Evolutionary conservation across 345 rosid genomes (phyloP).

Genomic region (Viola odorata): DNA sequence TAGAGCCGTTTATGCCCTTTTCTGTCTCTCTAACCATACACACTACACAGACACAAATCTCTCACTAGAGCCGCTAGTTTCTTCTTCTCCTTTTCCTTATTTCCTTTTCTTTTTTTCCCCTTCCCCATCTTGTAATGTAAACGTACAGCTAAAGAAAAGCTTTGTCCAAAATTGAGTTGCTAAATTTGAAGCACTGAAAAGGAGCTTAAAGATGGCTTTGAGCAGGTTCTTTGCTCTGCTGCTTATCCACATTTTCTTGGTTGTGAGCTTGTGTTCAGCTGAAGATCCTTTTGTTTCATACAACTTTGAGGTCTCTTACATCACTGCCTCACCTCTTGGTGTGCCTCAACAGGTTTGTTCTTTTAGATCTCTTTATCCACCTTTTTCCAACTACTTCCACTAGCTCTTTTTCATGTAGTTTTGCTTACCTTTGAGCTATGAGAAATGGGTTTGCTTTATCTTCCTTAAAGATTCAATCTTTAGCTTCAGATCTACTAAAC

Average conservation of each 20-base stretch:
- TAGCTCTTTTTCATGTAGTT: conserved; percentile 20
- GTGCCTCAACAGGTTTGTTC: conserved; percentile 78
- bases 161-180: not conserved
- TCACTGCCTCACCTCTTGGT: conserved; percentile 96
- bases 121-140: conserved; percentile 36
- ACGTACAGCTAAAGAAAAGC: conserved; percentile 9
- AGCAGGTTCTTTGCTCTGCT: conserved; percentile 35
- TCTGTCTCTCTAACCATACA: not conserved
- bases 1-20: conserved; percentile 25
- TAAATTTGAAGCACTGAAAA: conserved; percentile 6
- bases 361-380: conserved; percentile 3
- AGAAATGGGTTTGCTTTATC: conserved; percentile 16
- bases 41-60: not conserved
- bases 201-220: conserved; percentile 42
- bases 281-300: conserved; percentile 65
- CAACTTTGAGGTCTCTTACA: conserved; percentile 79
- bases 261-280: conserved; percentile 46
- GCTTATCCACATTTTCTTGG: conserved; percentile 47
- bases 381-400: not conserved
- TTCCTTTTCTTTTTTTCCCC: not conserved
- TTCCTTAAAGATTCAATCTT: conserved; percentile 35
- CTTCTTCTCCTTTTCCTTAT: conserved; percentile 1
- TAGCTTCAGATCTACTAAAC: conserved; percentile 42
- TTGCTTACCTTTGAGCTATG: conserved; percentile 15
- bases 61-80: conserved; percentile 11